A percentile compares a stretch with the other conserved stretches of the same genome.
Evolutionary conservation across 345 rosid species (phyloP).

Genomic region (Brassica carinata): DNA sequence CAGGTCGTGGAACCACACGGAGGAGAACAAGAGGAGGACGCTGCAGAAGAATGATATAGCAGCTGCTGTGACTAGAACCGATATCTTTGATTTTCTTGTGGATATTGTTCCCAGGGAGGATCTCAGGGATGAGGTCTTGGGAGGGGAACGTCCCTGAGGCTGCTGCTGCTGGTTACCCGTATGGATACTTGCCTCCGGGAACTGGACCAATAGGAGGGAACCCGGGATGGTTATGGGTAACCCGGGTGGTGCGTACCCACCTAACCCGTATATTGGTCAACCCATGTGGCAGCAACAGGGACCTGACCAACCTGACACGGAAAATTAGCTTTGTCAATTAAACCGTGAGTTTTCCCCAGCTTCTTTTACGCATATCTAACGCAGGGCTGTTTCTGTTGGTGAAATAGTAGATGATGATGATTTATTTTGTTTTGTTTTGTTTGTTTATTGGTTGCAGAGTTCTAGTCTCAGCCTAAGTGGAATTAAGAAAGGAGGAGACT

Average conservation of each 20-base stretch:
- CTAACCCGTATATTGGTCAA: constrained; percentile 71
- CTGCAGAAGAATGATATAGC: constrained; percentile 97
- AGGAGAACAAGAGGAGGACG: constrained; percentile 93
- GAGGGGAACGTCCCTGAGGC: constrained; percentile 42
- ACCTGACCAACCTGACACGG: constrained; percentile 73
- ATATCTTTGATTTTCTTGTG: constrained; percentile 89
- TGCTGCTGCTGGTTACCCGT: constrained; percentile 65
- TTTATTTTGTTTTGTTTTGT: too few relatives aligned
- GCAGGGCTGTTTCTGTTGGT: too few relatives aligned
- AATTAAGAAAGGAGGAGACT: constrained; percentile 28
- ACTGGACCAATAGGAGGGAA: constrained; percentile 66
- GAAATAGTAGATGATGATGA: too few relatives aligned
- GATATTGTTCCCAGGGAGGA: constrained; percentile 97
- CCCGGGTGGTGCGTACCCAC: constrained; percentile 66
- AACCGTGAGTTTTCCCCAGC: constrained; percentile 31
- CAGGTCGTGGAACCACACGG: constrained; percentile 96
- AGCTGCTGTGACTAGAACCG: constrained; percentile 92
- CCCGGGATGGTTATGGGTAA: constrained; percentile 91
- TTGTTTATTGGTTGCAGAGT: constrained; percentile 19
- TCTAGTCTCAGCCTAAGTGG: constrained; percentile 16
- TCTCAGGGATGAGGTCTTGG: constrained; percentile 75
- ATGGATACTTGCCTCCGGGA: constrained; percentile 73
- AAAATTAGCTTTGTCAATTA: constrained; percentile 31
- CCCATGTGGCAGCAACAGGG: constrained; percentile 74
- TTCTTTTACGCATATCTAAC: too few relatives aligned